Percentiles rank a stretch among this genome's conserved stretches.
Conservation (phyloP, 2,329 filamentous ascomycete genomes). For the Colletotrichum shisoi region DNA sequence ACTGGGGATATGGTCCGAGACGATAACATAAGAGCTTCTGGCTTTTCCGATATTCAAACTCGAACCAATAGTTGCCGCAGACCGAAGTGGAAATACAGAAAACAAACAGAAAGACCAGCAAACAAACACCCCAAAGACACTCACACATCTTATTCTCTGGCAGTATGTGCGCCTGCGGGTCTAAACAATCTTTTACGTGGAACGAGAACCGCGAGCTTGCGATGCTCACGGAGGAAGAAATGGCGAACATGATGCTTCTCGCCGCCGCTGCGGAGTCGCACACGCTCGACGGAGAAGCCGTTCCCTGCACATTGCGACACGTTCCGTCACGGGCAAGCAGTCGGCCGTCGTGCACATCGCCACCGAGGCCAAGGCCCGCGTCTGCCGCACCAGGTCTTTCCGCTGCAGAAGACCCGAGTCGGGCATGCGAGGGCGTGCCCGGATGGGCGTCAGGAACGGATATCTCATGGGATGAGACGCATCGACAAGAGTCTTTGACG, state of each 20-base stretch:
- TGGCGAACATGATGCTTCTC: not conserved
- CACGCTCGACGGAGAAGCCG: not conserved
- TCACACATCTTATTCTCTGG: not conserved
- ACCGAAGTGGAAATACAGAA: too few species aligned
- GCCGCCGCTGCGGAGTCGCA: not conserved
- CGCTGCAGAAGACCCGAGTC: not conserved
- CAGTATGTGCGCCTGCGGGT: not conserved
- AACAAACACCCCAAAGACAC: not conserved
- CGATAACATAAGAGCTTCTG: too few species aligned
- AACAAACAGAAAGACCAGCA: too few species aligned
- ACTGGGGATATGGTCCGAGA: too few species aligned
- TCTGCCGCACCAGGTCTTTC: not conserved
- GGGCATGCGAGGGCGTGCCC: not conserved
- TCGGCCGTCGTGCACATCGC: not conserved
- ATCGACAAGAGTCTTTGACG: too few species aligned
- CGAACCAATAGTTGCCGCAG: too few species aligned
- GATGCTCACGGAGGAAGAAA: not conserved
- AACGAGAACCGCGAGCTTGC: not conserved
- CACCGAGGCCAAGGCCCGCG: too few species aligned
- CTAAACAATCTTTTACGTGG: not conserved
- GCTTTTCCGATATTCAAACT: too few species aligned
- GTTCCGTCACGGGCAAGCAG: too few species aligned
- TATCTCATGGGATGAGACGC: not conserved
- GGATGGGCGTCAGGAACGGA: not conserved
- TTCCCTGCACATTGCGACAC: fast-evolving